phyloP scores from a whole-genome alignment of 495 filamentous ascomycete genomes.

The Achaetomiella virescens region DNA sequence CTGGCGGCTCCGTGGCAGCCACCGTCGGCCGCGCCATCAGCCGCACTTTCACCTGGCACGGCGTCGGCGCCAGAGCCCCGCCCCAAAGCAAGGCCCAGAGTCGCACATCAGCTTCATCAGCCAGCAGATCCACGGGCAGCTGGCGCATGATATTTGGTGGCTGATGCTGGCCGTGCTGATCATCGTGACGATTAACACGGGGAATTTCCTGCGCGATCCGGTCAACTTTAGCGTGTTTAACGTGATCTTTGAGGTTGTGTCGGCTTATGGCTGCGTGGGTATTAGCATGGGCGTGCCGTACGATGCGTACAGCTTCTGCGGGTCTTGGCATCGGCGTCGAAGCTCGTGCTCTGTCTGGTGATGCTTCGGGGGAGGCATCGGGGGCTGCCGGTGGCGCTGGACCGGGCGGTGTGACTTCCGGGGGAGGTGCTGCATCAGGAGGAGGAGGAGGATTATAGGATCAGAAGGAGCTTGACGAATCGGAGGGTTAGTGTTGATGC shows the following conservation, averaged over 20 bases:
- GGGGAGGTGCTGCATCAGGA: conserved; percentile 47
- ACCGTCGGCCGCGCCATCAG: conserved; percentile 26
- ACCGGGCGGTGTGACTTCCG: conserved; percentile 69
- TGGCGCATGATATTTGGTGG: conserved; percentile 85
- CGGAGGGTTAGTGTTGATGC: conserved; percentile 23
- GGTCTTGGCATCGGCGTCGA: conserved; percentile 65
- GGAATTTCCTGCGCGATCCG: conserved; percentile 59
- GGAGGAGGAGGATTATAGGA: conserved; percentile 37
- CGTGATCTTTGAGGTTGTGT: conserved; percentile 77
- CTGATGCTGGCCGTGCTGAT: conserved; percentile 64
- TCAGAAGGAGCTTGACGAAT: conserved; percentile 34
- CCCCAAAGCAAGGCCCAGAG: conserved; percentile 18
- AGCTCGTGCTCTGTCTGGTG: conserved; percentile 69
- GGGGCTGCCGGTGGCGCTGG: conserved; percentile 74
- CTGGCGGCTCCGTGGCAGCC: conserved; percentile 10
- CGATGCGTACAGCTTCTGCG: conserved; percentile 64
- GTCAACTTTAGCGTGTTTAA: conserved; percentile 73
- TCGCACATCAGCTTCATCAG: conserved; percentile 44
- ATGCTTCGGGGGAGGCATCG: conserved; percentile 75
- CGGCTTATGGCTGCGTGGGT: conserved; percentile 80
- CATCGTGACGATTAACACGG: conserved; percentile 67
- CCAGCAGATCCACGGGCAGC: conserved; percentile 69
- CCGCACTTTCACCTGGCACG: conserved; percentile 34
- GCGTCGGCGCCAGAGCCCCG: conserved; percentile 28
- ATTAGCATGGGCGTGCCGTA: conserved; percentile 67